phyloP scores from a whole-genome alignment of 768 basidiomycete genomes.

The Lentinula aciculospora region DNA sequence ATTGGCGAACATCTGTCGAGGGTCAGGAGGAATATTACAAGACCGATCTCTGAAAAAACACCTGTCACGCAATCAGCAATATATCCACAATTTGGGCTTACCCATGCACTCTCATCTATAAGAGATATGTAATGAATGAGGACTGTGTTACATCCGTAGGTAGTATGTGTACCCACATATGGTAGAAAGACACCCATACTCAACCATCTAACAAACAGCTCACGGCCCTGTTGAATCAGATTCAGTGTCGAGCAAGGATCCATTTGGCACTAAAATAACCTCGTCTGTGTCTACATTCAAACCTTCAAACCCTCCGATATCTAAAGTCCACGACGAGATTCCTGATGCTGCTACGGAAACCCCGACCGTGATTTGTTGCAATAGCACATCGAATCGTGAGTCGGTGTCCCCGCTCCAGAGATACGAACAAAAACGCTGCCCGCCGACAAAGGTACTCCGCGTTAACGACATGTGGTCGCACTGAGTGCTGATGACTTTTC shows the following conservation, averaged over 20 bases:
- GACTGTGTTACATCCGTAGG: neutral
- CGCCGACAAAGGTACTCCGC: slow-evolving; percentile 29
- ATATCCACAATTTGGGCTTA: slow-evolving; percentile 8
- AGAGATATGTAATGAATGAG: neutral
- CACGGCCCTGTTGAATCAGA: slow-evolving; percentile 17
- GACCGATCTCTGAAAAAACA: slow-evolving; percentile 16
- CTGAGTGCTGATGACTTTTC: slow-evolving; percentile 13
- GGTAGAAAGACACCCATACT: slow-evolving; percentile 31
- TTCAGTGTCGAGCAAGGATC: neutral
- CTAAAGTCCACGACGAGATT: slow-evolving; percentile 31
- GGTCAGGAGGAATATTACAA: slow-evolving; percentile 19
- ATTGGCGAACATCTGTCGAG: slow-evolving; percentile 22
- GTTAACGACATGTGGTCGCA: slow-evolving; percentile 30
- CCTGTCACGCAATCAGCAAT: neutral
- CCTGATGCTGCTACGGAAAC: slow-evolving; percentile 28
- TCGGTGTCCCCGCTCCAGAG: slow-evolving; percentile 31
- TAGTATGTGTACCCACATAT: slow-evolving; percentile 19
- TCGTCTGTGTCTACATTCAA: slow-evolving; percentile 23
- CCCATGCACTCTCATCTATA: slow-evolving; percentile 26
- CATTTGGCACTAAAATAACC: slow-evolving; percentile 7
- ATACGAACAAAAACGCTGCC: slow-evolving; percentile 31
- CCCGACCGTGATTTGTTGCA: slow-evolving; percentile 29
- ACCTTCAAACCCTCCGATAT: slow-evolving; percentile 30
- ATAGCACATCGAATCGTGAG: slow-evolving; percentile 26
- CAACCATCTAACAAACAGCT: slow-evolving; percentile 30